A percentile compares a stretch with the other conserved stretches of the same genome.
Evolutionary conservation across 371 early-diverging fungal species (phyloP).

Genomic region (Rhizopus sp.): DNA sequence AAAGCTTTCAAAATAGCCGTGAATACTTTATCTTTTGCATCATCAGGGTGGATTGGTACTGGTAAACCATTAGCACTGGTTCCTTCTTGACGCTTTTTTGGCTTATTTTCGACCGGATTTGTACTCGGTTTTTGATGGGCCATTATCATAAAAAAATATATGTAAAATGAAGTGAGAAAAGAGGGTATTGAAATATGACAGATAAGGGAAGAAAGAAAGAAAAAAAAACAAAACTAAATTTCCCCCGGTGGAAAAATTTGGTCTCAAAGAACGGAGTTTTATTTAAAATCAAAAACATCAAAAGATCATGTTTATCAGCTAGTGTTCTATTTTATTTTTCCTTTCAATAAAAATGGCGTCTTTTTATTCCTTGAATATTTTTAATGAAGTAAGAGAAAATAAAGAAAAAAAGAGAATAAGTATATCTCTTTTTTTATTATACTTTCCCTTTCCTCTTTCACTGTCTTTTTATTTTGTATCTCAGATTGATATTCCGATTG

Average conservation of each 20-base stretch:
- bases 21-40: slow-evolving; percentile 82
- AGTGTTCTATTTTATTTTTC: neutral
- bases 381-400: neutral
- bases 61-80: slow-evolving; percentile 17
- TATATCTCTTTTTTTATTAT: no score
- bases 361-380: no score
- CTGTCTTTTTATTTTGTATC: neutral
- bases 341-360: neutral
- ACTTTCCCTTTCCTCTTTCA: neutral
- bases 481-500: slow-evolving; percentile 3
- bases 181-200: neutral
- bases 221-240: neutral
- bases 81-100: neutral
- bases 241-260: neutral
- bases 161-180: neutral
- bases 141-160: slow-evolving; percentile 1
- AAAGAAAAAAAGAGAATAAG: neutral
- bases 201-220: slow-evolving; percentile 2
- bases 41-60: slow-evolving; percentile 70
- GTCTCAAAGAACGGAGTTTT: slow-evolving; percentile 1
- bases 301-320: neutral
- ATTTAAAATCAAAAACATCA: neutral
- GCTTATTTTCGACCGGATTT: neutral
- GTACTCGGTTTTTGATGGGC: neutral
- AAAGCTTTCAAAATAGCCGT: slow-evolving; percentile 80